These are phyloP conservation scores for Mycena sanguinolenta DNA, from an alignment of 768 basidiomycete genomes.

Conservation along the genomic window DNA sequence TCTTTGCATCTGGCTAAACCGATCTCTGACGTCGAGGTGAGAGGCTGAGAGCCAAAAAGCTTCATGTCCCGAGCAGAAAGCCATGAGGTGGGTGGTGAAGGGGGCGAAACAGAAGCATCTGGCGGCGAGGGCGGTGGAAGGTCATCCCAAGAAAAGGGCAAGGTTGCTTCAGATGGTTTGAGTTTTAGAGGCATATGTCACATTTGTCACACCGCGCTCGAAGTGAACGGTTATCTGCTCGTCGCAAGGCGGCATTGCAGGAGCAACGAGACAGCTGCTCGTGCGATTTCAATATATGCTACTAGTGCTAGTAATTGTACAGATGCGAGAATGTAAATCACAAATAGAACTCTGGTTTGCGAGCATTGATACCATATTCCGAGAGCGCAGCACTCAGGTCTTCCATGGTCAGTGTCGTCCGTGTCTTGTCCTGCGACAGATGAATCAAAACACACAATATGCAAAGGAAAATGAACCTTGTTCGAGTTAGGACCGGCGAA, in stretches of 20 bases:
- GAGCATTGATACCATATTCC: slow-evolving; percentile 96
- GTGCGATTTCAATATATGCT: slow-evolving; percentile 2
- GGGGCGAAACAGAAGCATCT: slow-evolving; percentile 57
- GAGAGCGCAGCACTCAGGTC: slow-evolving; percentile 91
- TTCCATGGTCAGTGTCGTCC: slow-evolving; percentile 97
- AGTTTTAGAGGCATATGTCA: slow-evolving; percentile 60
- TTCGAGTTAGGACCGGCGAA: slow-evolving; percentile 69
- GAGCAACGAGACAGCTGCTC: not conserved
- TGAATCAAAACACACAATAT: slow-evolving; percentile 12
- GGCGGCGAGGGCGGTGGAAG: slow-evolving; percentile 54
- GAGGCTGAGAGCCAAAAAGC: slow-evolving; percentile 84
- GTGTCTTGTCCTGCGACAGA: slow-evolving; percentile 80
- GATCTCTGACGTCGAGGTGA: slow-evolving; percentile 69
- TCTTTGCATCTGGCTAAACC: slow-evolving; percentile 84
- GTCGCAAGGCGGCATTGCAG: too few relatives aligned
- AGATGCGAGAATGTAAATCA: slow-evolving; percentile 47
- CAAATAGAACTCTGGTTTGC: slow-evolving; percentile 95
- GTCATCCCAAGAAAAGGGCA: slow-evolving; percentile 77
- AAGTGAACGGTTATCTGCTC: too few relatives aligned
- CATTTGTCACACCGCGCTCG: not conserved
- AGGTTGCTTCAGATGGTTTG: slow-evolving; percentile 58
- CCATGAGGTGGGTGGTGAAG: slow-evolving; percentile 87
- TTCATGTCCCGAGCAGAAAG: slow-evolving; percentile 90
- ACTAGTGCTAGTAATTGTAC: slow-evolving; percentile 5
- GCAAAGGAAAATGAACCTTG: slow-evolving; percentile 62